These are phyloP conservation scores for Ilyonectria sp. DNA, from an alignment of 2,329 filamentous ascomycete species.

Conservation along the genomic window DNA sequence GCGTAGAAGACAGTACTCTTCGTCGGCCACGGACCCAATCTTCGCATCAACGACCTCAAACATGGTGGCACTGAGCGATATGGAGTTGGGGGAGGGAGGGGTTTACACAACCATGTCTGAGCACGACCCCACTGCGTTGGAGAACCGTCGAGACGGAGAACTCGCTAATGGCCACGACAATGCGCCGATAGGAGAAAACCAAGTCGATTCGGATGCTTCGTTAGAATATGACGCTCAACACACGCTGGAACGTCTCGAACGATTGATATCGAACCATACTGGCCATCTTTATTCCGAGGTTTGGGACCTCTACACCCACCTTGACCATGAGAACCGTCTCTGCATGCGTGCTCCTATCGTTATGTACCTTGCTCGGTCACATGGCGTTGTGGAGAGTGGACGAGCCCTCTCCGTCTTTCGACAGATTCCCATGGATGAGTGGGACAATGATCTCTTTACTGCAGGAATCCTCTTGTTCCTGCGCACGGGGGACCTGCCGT, in stretches of 20 bases:
- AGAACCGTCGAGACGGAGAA: background rate
- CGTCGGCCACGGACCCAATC: slow-evolving; percentile 33
- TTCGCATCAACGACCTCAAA: slow-evolving; percentile 10
- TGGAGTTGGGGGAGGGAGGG: background rate
- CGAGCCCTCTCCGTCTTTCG: slow-evolving; percentile 63
- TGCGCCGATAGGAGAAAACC: background rate
- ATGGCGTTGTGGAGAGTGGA: slow-evolving; percentile 60
- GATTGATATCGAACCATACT: slow-evolving; percentile 45
- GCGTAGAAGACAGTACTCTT: slow-evolving; percentile 49
- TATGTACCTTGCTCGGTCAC: slow-evolving; percentile 60
- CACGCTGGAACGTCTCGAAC: slow-evolving; percentile 20
- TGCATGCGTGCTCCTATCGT: slow-evolving; percentile 54
- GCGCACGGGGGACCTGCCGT: slow-evolving; percentile 54
- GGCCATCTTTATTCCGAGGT: slow-evolving; percentile 56
- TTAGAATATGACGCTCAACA: background rate
- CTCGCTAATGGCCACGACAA: background rate
- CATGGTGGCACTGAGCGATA: background rate
- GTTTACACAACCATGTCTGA: background rate
- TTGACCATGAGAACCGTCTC: slow-evolving; percentile 52
- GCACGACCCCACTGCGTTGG: background rate
- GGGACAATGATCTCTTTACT: slow-evolving; percentile 59
- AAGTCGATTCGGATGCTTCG: background rate
- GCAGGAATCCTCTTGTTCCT: slow-evolving; percentile 61
- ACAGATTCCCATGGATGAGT: slow-evolving; percentile 53
- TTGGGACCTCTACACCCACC: slow-evolving; percentile 60